Base-by-base conservation (phyloP, 306 rosid genomes). In the Acmispon strigosus region DNA sequence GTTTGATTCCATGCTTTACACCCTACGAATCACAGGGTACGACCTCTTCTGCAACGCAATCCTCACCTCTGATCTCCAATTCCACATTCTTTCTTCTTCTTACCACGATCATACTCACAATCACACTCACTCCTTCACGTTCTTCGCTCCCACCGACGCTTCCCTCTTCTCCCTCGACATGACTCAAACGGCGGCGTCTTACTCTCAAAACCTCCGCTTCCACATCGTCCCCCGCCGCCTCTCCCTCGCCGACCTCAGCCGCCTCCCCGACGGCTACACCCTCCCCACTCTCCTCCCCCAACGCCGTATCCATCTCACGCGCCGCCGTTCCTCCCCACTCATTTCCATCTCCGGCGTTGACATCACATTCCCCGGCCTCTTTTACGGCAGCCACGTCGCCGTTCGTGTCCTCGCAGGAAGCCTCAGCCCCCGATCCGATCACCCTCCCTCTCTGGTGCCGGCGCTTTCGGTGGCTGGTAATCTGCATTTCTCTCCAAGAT, bases 1-100 rank as follows among this genome's bases (percentile, higher is more conserved):
- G 52, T 75, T 78, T 8, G 85, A 84, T 5, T 70, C 83, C 22
- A 86, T 85, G 90, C 78, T 83, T 5, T 44, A 54, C 66, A 75
- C 66, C 27, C 76, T 89, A 72, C 59, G 96, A 17, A 67, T 55
- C n/a, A 66, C 79, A 20, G 90, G 96, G 5, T 89, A 83, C 87
- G 44, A 70, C 48, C 92, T 89, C 62, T 73, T 89, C 80, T 81
- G 87, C 84, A 86, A 86, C 74, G 88, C 96, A 61, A 86, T 86
- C 43, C 47, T 83, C 32, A 86, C 90, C 51, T 89, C 96, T 10
- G 90, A 86, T 62, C 82, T 89, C 53, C 84, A 82, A 39, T 53
- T 83, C 15, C 62, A 84, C 14, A 43, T 84, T 8, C 10, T 72
- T 27, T 24, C n/a, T n/a, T n/a, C 57, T 5, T 45, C 47, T 66